Conservation (phyloP, 2,329 filamentous ascomycete species). For the Diaporthe sp. region DNA sequence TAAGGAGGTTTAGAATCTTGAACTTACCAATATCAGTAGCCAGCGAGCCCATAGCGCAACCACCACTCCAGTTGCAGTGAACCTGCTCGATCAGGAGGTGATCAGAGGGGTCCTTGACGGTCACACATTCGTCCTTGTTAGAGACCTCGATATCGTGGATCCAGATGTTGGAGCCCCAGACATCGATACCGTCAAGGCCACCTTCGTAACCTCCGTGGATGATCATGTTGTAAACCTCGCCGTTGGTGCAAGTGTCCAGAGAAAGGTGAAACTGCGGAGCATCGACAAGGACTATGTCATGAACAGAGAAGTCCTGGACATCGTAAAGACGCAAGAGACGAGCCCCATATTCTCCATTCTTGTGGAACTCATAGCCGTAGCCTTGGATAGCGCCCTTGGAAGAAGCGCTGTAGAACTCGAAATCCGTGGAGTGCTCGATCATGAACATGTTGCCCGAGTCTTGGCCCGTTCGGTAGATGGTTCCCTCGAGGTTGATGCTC, state of each 20-base stretch:
- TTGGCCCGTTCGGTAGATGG: constrained; percentile 46
- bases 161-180: constrained; percentile 68
- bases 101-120: constrained; percentile 58
- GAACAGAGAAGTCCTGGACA: constrained; percentile 60
- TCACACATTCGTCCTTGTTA: constrained; percentile 69
- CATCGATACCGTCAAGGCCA: constrained; percentile 69
- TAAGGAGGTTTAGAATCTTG: neutral
- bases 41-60: constrained; percentile 67
- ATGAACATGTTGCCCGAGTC: constrained; percentile 47
- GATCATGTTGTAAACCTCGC: constrained; percentile 69
- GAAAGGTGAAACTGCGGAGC: constrained; percentile 48
- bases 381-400: constrained; percentile 65
- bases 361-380: constrained; percentile 62
- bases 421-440: constrained; percentile 53
- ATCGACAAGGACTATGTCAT: constrained; percentile 64
- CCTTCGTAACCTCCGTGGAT: constrained; percentile 65
- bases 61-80: constrained; percentile 73
- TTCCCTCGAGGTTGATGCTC: constrained; percentile 63
- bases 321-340: constrained; percentile 61
- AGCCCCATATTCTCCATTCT: constrained; percentile 52
- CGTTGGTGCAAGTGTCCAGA: constrained; percentile 56
- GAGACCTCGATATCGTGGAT: constrained; percentile 73
- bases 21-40: constrained; percentile 55
- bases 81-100: constrained; percentile 72
- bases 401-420: constrained; percentile 60